These are phyloP conservation scores for Carpediemonas membranifera DNA, from an alignment of 78 protist species.

Conservation along the genomic window DNA sequence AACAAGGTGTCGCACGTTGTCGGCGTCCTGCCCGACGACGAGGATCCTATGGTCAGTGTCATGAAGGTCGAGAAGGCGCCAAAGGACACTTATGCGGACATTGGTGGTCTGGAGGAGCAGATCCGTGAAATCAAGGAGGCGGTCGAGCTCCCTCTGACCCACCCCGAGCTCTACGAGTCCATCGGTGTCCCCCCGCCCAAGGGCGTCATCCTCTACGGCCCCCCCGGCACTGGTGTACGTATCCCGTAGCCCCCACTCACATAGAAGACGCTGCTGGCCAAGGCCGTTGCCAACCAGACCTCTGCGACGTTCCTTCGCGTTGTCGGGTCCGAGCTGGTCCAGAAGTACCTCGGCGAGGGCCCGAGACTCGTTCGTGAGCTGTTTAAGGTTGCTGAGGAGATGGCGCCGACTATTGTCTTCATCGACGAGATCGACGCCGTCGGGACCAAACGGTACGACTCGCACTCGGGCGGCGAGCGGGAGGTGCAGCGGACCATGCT, in stretches of 20 bases:
- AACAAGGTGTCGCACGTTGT: constrained; percentile 58
- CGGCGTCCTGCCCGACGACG: constrained; percentile 87
- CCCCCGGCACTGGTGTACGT: constrained; percentile 91
- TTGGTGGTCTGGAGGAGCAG: constrained; percentile 95
- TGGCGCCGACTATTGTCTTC: constrained; percentile 96
- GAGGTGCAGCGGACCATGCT: constrained; percentile 99
- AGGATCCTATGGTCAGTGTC: constrained; percentile 90
- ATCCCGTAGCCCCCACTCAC: no score
- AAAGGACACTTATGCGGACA: constrained; percentile 89
- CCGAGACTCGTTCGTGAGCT: constrained; percentile 80
- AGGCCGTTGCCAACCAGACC: constrained; percentile 97
- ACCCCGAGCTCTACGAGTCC: constrained; percentile 96
- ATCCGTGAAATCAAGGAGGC: constrained; percentile 82
- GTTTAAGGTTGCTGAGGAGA: constrained; percentile 86
- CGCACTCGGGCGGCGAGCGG: constrained; percentile 86
- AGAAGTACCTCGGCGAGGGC: constrained; percentile 74
- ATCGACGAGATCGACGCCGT: constrained; percentile 99
- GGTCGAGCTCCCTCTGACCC: constrained; percentile 96
- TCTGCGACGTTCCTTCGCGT: constrained; percentile 93
- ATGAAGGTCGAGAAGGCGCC: constrained; percentile 99
- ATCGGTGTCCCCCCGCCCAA: constrained; percentile 97
- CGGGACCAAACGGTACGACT: constrained; percentile 92
- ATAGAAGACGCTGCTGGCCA: constrained; percentile 97
- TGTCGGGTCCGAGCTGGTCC: constrained; percentile 96
- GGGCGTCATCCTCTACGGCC: constrained; percentile 96